Evolutionary conservation across 306 rosid genomes (phyloP), one percentile per base, ranked within the genome.

Genomic region (Lathyrus aphaca): DNA sequence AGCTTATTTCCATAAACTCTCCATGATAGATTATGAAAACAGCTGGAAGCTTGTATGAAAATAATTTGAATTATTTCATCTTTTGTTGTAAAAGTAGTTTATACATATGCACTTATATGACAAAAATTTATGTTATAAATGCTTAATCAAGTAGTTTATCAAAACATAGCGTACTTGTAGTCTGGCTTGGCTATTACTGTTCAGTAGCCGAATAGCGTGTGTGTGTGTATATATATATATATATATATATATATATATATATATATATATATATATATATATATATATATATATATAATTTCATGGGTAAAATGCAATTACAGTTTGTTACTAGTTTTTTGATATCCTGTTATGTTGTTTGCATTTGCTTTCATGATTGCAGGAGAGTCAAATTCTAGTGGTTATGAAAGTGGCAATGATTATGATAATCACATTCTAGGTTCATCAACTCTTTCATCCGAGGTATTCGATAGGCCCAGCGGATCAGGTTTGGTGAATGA

Each of bases 361-460:
- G 64, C 59, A 45, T 73, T 3, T 74, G 68, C 65, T 29, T 60
- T 48, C 53, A 49, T 72, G 15, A 32, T 43, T 81, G 87, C 91
- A 90, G 93, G 84, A 74, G 85, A 76, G 46, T 81, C 78, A 30
- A 23, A 66, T 23, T 69, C 63, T 67, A 42, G 74, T 60, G 79
- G 44, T 72, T 59, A 60, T 48, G 78, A 82, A 58, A 68, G 80
- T 32, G 59, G 18, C 38, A 32, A 48, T 53, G 83, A 66, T 77
- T 67, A 8, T 6, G 56, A 75, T 59, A 64, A 75, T 69, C 66
- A 79, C 69, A 66, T 44, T 64, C 71, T 62, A 51, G 85, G 60
- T 48, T 81, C 82, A 62, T 69, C 75, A 55, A 78, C 69, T 82
- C 23, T 75, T 72, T 62, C 62, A 75, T 66, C 77, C 0, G 76